Base-by-base conservation (phyloP, 495 filamentous ascomycete species). In the Penicillium taxi region DNA sequence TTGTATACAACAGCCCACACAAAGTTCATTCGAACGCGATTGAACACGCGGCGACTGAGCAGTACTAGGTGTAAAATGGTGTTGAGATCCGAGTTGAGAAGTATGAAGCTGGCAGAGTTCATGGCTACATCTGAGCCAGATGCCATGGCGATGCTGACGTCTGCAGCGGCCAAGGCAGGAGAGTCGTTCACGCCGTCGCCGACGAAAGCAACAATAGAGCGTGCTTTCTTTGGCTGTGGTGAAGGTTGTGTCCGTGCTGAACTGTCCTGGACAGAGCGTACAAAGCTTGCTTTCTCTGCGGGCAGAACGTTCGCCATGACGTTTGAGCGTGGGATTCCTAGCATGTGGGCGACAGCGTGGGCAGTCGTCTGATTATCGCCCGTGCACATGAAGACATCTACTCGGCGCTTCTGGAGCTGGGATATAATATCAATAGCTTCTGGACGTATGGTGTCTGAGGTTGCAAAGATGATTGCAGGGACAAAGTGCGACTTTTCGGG, bases 141-240 rank as follows among this genome's bases (percentile, higher is more conserved):
- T 5, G 82, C 82, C 51, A 94, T 80, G 12, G 88, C 84, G 33
- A 94, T 81, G 33, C 84, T 85, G 0, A 94, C 80, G 49, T 91
- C 83, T 14, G 88, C 83, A 13, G 73, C 73, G 5, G 82, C 74
- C 19, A 94, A 73, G 9, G 88, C 86, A 2, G 88, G 85, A 3
- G 83, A 76, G 55, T 94, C 88, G 56, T 95, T 95, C 56, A 93
- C 82, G 36, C 87, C 88, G 51, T 95, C 87, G 14, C 87, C 88
- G 2, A 90, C 68, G 56, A 81, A 80, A 6, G 74, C 78, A 15
- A 81, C 66, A 13, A 70, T 72, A 0, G 48, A 48, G 5, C 53
- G 56, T 7, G 38, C 23, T 18, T n/a, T 35, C 16, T 29, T 35
- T 22, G 26, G n/a, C 17, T 24, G 35, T 9, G 18, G 11, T 23